phyloP scores from a whole-genome alignment of 2,329 filamentous ascomycete genomes.

The Keithomyces neogunnii region DNA sequence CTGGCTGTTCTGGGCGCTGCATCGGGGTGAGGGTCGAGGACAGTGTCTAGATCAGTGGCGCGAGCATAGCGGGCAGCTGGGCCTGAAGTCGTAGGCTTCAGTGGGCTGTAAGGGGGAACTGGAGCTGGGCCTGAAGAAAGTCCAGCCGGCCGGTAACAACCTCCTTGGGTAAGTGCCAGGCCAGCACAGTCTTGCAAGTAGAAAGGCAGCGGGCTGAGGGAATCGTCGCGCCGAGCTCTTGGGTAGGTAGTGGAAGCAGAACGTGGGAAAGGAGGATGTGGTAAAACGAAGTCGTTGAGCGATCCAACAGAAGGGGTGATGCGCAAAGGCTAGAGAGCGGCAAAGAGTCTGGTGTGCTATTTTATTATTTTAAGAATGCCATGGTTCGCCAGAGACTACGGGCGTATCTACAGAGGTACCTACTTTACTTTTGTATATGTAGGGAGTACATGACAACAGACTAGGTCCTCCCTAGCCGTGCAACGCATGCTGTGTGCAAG shows the following conservation, averaged over 20 bases:
- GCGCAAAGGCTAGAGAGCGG: neutral
- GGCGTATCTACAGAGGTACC: neutral
- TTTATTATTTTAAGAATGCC: neutral
- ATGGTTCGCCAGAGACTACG: neutral
- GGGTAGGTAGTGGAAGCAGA: neutral
- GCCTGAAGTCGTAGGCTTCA: neutral
- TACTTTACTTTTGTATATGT: too few relatives aligned
- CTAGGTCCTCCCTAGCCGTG: too few relatives aligned
- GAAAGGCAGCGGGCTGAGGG: neutral
- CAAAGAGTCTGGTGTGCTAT: neutral
- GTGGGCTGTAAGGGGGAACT: neutral
- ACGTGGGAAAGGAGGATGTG: too few relatives aligned
- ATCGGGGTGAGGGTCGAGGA: neutral
- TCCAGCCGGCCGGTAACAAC: too few relatives aligned
- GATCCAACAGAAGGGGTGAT: neutral
- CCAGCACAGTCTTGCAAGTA: neutral
- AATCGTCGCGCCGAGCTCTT: neutral
- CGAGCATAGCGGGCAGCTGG: conserved; percentile 4
- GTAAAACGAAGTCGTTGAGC: neutral
- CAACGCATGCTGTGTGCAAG: too few relatives aligned
- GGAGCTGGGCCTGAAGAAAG: neutral
- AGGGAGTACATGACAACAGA: too few relatives aligned
- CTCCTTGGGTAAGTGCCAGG: too few relatives aligned
- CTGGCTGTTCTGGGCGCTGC: neutral
- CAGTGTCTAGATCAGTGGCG: conserved; percentile 2